These are phyloP conservation scores for Blastomyces parvus DNA, from an alignment of 2,329 filamentous ascomycete species.

Conservation along the genomic window DNA sequence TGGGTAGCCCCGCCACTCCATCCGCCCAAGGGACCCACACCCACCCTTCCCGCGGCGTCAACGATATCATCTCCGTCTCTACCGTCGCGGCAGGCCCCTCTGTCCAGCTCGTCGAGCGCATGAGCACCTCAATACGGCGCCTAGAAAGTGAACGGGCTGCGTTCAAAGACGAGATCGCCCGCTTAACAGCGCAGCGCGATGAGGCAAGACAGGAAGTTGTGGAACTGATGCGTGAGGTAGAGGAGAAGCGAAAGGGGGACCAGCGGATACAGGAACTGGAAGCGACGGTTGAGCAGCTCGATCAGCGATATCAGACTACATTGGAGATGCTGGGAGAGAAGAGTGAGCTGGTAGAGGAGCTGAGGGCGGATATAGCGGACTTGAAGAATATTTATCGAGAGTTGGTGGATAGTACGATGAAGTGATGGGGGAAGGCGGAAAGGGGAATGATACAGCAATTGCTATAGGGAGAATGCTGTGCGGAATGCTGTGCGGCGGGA, in stretches of 20 bases:
- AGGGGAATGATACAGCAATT: not conserved
- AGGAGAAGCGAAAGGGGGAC: slow-evolving; percentile 55
- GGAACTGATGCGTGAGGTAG: slow-evolving; percentile 73
- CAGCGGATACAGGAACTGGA: slow-evolving; percentile 56
- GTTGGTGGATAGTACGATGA: slow-evolving; percentile 74
- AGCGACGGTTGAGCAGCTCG: slow-evolving; percentile 56
- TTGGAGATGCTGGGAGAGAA: slow-evolving; percentile 94
- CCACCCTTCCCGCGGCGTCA: slow-evolving; percentile 49
- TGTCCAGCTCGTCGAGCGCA: slow-evolving; percentile 89
- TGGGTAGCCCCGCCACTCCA: slow-evolving; percentile 27
- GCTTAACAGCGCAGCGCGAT: slow-evolving; percentile 77
- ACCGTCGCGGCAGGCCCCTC: slow-evolving; percentile 84
- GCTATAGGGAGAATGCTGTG: not conserved
- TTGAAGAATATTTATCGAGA: slow-evolving; percentile 95
- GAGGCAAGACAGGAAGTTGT: slow-evolving; percentile 91
- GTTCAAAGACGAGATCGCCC: slow-evolving; percentile 71
- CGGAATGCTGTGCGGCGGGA: too few species aligned
- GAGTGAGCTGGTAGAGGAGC: slow-evolving; percentile 87
- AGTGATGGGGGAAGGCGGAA: slow-evolving; percentile 35
- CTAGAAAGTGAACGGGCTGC: slow-evolving; percentile 87
- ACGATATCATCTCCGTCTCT: slow-evolving; percentile 80
- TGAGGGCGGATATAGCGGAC: slow-evolving; percentile 79
- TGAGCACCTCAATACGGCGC: slow-evolving; percentile 85
- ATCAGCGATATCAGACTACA: slow-evolving; percentile 76
- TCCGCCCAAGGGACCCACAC: slow-evolving; percentile 32